Percentiles rank a stretch among this genome's conserved stretches.
phyloP scores from a whole-genome alignment of 1,284 basidiomycete species.

The Pseudozyma hubeiensis region DNA sequence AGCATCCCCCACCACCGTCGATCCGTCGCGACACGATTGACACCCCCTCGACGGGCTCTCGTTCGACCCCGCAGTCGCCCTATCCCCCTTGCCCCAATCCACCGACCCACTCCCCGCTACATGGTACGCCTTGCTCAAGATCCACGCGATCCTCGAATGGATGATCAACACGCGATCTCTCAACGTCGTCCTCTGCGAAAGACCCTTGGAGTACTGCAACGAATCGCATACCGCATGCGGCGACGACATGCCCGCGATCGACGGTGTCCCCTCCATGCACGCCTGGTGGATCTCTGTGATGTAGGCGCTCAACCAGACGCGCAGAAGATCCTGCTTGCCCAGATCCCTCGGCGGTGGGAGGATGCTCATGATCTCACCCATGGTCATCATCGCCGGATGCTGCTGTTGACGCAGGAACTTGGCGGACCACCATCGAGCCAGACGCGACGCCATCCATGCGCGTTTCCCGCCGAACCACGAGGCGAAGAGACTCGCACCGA shows the following conservation, averaged over 20 bases:
- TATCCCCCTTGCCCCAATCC: slow-evolving; percentile 14
- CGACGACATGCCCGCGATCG: slow-evolving; percentile 20
- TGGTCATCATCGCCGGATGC: slow-evolving; percentile 41
- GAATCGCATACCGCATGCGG: slow-evolving; percentile 36
- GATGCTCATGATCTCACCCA: slow-evolving; percentile 46
- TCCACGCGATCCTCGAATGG: slow-evolving; percentile 30
- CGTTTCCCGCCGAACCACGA: slow-evolving; percentile 33
- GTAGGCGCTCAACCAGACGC: slow-evolving; percentile 41
- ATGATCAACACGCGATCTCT: slow-evolving; percentile 33
- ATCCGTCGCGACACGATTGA: slow-evolving; percentile 21
- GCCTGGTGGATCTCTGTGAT: slow-evolving; percentile 42
- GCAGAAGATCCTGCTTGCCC: slow-evolving; percentile 41
- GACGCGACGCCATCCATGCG: slow-evolving; percentile 42
- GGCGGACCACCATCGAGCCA: slow-evolving; percentile 39
- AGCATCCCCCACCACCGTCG: neutral
- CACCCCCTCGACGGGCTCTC: slow-evolving; percentile 21
- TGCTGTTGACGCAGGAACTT: slow-evolving; percentile 41
- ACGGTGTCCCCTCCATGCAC: slow-evolving; percentile 34
- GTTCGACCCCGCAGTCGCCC: neutral
- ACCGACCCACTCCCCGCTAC: slow-evolving; percentile 16
- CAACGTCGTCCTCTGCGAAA: slow-evolving; percentile 29
- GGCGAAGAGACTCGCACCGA: slow-evolving; percentile 31
- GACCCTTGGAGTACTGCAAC: slow-evolving; percentile 25
- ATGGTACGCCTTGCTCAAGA: slow-evolving; percentile 41
- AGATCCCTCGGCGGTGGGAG: slow-evolving; percentile 33